These are phyloP conservation scores for Starmerella asiatica DNA, from an alignment of 805 yeast species.

Conservation along the genomic window DNA sequence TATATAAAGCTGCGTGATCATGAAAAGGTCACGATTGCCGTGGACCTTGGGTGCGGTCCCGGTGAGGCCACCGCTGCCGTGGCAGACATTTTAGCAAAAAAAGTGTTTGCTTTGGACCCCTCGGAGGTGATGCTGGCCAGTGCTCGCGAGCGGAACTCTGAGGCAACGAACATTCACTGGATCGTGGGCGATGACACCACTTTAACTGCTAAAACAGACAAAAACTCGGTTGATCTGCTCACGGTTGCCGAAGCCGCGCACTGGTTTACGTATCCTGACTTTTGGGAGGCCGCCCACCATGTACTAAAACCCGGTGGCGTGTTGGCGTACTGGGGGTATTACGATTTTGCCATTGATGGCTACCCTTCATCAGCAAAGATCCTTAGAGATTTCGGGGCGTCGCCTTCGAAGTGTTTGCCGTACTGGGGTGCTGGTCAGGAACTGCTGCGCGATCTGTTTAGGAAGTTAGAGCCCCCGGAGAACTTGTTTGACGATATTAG, in stretches of 20 bases:
- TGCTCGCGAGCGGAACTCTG: conserved; percentile 25
- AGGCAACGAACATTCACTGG: conserved; percentile 5
- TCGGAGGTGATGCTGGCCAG: conserved; percentile 43
- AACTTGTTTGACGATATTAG: conserved; percentile 31
- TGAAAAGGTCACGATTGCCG: conserved; percentile 27
- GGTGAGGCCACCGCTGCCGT: conserved; percentile 56
- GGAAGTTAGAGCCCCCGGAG: conserved; percentile 34
- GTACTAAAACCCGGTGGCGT: conserved; percentile 51
- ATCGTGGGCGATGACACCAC: conserved; percentile 20
- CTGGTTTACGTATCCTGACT: conserved; percentile 55
- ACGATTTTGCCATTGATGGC: conserved; percentile 48
- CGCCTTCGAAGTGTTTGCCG: conserved; percentile 34
- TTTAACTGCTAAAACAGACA: conserved; percentile 16
- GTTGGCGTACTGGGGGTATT: conserved; percentile 67
- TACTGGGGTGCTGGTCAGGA: conserved; percentile 80
- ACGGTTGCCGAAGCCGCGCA: conserved; percentile 75
- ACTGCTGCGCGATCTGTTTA: conserved; percentile 36
- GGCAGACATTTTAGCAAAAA: conserved; percentile 30
- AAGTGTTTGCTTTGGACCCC: conserved; percentile 50
- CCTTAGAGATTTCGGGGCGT: conserved; percentile 39
- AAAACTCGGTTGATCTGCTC: conserved; percentile 45
- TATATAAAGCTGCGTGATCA: conserved; percentile 24
- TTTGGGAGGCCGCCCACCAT: conserved; percentile 38
- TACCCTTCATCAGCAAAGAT: conserved; percentile 42
- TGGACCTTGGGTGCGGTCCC: conserved; percentile 73